Conservation (phyloP, 169 alveolate genomes). For the Pseudocohnilembus persalinus region DNA sequence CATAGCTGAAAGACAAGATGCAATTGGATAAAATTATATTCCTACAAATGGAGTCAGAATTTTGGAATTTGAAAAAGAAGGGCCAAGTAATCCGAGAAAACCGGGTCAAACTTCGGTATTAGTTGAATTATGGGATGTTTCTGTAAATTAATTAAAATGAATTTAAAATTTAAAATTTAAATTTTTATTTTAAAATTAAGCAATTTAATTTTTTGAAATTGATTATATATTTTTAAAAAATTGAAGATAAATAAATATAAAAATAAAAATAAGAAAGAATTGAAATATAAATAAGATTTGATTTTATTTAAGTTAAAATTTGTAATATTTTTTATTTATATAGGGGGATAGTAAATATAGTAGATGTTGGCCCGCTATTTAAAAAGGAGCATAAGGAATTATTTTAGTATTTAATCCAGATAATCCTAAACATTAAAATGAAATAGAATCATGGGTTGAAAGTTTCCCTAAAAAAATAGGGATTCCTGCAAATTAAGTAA, state of each 20-base stretch:
- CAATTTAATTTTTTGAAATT: too few species aligned
- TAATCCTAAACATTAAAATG: constrained; percentile 31
- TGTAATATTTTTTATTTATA: neutral
- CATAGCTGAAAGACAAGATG: constrained; percentile 31
- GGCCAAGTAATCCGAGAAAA: constrained; percentile 22
- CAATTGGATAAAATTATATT: neutral
- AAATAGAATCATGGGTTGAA: constrained; percentile 29
- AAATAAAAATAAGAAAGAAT: too few species aligned
- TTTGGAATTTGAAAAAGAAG: constrained; percentile 39
- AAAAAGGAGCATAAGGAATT: constrained; percentile 24
- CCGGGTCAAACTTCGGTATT: constrained; percentile 15
- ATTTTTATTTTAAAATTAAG: too few species aligned
- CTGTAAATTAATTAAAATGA: neutral
- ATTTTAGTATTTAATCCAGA: constrained; percentile 32
- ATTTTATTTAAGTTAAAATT: too few species aligned
- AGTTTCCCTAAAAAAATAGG: constrained; percentile 23
- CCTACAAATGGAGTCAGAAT: constrained; percentile 34
- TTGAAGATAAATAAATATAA: too few species aligned
- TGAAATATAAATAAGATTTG: too few species aligned
- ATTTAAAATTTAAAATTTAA: neutral
- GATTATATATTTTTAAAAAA: too few species aligned
- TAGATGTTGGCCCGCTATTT: constrained; percentile 33
- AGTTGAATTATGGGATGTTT: constrained; percentile 27
- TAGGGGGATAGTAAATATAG: constrained; percentile 1
- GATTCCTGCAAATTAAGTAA: constrained; percentile 6